Evolutionary conservation across 164 flowering plant genomes (phyloP).

Genomic region (Tetrastigma voinierianum): DNA sequence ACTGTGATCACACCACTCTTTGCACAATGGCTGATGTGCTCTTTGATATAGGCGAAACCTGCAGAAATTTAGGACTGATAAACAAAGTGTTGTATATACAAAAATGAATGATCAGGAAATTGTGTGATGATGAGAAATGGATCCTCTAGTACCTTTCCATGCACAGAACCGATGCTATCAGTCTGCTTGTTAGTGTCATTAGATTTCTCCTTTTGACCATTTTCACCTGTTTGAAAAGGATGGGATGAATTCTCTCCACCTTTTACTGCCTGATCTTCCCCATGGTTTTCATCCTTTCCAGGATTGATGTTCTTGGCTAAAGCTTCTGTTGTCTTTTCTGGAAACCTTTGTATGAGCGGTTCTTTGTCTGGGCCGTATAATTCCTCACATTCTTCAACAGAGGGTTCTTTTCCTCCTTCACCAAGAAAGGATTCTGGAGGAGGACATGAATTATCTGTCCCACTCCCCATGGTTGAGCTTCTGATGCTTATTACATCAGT

Average conservation of each 20-base stretch:
- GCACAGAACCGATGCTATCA: conserved; percentile 33
- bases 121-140: background rate
- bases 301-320: conserved; percentile 16
- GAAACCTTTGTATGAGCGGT: conserved; percentile 38
- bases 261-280: conserved; percentile 12
- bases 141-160: conserved; percentile 50
- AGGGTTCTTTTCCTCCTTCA: conserved; percentile 50
- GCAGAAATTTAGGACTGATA: conserved; percentile 5
- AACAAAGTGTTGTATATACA: background rate
- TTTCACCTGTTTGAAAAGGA: conserved; percentile 26
- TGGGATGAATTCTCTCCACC: conserved; percentile 33
- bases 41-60: conserved; percentile 95
- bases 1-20: conserved; percentile 87
- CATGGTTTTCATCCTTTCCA: conserved; percentile 16
- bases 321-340: conserved; percentile 16
- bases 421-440: conserved; percentile 20
- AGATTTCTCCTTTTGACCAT: conserved; percentile 31
- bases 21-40: conserved; percentile 90
- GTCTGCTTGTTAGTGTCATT: conserved; percentile 27
- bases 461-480: conserved; percentile 25
- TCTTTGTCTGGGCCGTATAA: conserved; percentile 80
- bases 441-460: conserved; percentile 17
- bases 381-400: conserved; percentile 76
- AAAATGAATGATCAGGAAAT: no score
- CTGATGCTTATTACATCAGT: conserved; percentile 12